Percentiles rank a stretch among this genome's conserved stretches.
Evolutionary conservation across 768 basidiomycete genomes (phyloP).

Genomic region (Clitopilus hobsonii): DNA sequence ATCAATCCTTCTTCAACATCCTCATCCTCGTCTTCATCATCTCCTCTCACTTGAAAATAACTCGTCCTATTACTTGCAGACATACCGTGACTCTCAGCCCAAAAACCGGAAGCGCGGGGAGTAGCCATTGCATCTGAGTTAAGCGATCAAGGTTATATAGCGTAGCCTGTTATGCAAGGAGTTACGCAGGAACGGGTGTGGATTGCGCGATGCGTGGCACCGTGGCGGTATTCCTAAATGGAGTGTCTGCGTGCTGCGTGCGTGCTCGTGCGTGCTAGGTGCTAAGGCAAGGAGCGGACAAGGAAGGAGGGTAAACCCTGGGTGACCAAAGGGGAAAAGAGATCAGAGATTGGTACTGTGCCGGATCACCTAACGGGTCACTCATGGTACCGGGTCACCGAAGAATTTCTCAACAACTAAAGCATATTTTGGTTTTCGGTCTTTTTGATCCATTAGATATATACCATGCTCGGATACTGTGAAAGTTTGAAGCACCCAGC

Average conservation of each 20-base stretch:
- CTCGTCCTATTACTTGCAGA: too few species aligned
- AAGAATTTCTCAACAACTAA: too few species aligned
- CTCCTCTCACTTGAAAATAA: conserved; percentile 32
- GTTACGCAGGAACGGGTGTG: background rate
- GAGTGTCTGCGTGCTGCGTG: too few species aligned
- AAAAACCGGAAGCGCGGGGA: conserved; percentile 46
- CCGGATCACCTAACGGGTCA: background rate
- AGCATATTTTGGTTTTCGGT: too few species aligned
- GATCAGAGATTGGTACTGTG: background rate
- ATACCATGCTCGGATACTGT: too few species aligned
- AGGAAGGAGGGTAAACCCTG: background rate
- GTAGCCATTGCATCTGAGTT: conserved; percentile 31
- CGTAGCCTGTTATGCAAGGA: too few species aligned
- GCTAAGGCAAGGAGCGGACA: too few species aligned
- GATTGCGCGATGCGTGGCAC: background rate
- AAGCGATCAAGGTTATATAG: conserved; percentile 12
- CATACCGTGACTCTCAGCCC: conserved; percentile 37
- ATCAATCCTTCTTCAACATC: conserved; percentile 14
- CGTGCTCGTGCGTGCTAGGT: too few species aligned
- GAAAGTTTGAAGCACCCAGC: too few species aligned
- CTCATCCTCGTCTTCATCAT: conserved; percentile 22
- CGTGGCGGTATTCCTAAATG: background rate
- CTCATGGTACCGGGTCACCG: too few species aligned
- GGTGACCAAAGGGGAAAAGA: background rate
- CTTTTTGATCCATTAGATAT: too few species aligned